Evolutionary conservation across 805 yeast genomes (phyloP), one percentile per base, ranked within the genome.

Genomic region (Yamadazyma kitorensis): DNA sequence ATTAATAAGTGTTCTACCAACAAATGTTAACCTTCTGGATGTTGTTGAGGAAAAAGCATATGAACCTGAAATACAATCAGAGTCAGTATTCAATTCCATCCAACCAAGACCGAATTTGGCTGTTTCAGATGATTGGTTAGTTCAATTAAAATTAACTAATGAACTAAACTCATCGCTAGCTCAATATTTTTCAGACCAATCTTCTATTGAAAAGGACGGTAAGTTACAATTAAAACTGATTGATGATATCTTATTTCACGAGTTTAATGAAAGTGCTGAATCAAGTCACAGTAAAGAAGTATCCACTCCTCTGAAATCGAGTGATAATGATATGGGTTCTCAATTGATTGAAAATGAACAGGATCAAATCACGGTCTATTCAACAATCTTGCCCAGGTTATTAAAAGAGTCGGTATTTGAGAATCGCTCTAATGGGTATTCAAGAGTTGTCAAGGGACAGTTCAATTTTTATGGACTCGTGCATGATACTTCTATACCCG

Each of bases 41-140:
- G 52, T 78, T 14, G 67, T 81, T 5, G 66, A 72, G 31, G 85
- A 80, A 44, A 81, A 77, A 47, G 82, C 78, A 3, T 84, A 75
- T 51, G 93, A 84, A 54, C 91, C 91, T 0, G 76, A 77, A 70
- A 54, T 72, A 50, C 23, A 45, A 1, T 54, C 67, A 61, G 39
- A 27, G 2, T 44, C 61, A 36, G 47, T 51, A 24, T 48, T 68
- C 51, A 55, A 57, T 24, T 44, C 31, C 5, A 56, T 65, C 29
- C 72, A 68, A 41, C 63, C 54, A 4, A 61, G 62, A 17, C 71
- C 79, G 1, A 52, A 64, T 18, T 59, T 78, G 26, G 73, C 78
- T 1, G 64, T 68, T 1, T 68, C 82, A 5, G 65, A 66, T 20
- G 73, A 80, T 43, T 85, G 94, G 91, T 64, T 74, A 16, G 63